Percentiles rank a stretch among this genome's conserved stretches.
Conservation (phyloP, 2,329 filamentous ascomycete genomes). For the Diaporthe ilicicola region DNA sequence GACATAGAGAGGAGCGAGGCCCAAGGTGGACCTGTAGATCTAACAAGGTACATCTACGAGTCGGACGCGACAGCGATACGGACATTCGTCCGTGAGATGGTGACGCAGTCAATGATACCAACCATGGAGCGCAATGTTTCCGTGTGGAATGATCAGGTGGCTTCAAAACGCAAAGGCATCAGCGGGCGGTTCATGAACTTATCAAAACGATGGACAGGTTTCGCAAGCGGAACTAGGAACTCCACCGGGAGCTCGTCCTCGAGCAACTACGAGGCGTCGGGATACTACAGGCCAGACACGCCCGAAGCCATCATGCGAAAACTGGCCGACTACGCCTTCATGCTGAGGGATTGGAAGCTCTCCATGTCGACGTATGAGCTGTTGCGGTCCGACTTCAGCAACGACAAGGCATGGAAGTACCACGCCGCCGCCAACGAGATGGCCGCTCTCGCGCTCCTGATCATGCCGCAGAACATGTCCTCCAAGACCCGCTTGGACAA, state of each 20-base stretch:
- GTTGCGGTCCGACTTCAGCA: slow-evolving; percentile 85
- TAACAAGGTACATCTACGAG: slow-evolving; percentile 85
- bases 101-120: slow-evolving; percentile 92
- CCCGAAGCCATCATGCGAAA: slow-evolving; percentile 93
- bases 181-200: slow-evolving; percentile 94
- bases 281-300: slow-evolving; percentile 84
- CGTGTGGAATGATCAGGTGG: slow-evolving; percentile 97
- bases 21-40: slow-evolving; percentile 75
- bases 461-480: slow-evolving; percentile 76
- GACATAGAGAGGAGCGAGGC: slow-evolving; percentile 75
- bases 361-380: slow-evolving; percentile 93
- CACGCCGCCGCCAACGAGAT: slow-evolving; percentile 96
- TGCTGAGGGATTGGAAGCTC: slow-evolving; percentile 95
- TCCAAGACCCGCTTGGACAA: slow-evolving; percentile 82
- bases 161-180: slow-evolving; percentile 86
- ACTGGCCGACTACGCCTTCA: slow-evolving; percentile 93
- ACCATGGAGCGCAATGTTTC: slow-evolving; percentile 94
- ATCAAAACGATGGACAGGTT: slow-evolving; percentile 88
- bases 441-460: slow-evolving; percentile 83
- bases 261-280: slow-evolving; percentile 81
- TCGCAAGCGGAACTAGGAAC: slow-evolving; percentile 73
- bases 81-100: slow-evolving; percentile 91
- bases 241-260: slow-evolving; percentile 62
- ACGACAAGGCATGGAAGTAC: slow-evolving; percentile 96
- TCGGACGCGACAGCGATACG: slow-evolving; percentile 89